phyloP scores from a whole-genome alignment of 192 early-diverging fungal species.

The Funneliformis geosporum region DNA sequence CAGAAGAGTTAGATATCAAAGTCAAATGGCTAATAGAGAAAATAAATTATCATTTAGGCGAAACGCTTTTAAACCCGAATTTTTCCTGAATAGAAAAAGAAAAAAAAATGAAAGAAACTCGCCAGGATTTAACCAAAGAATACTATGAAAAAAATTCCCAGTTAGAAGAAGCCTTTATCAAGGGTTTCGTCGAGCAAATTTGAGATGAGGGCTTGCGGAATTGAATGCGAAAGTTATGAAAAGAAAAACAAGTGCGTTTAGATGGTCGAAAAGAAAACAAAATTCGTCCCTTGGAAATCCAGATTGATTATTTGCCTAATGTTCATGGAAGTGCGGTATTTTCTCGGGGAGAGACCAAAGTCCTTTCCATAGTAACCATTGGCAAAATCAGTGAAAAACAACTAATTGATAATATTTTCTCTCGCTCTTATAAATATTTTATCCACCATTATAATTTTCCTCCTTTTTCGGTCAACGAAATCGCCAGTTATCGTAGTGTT shows the following conservation, averaged over 20 bases:
- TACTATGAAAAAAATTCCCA: conserved; percentile 4
- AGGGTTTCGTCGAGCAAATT: conserved; percentile 2
- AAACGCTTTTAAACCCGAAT: not conserved
- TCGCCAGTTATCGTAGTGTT: conserved; percentile 17
- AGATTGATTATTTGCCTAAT: conserved; percentile 23
- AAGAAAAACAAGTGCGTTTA: conserved; percentile 28
- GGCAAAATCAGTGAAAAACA: conserved; percentile 24
- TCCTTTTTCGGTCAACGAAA: conserved; percentile 25
- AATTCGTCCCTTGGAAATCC: conserved; percentile 16
- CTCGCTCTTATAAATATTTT: conserved; percentile 24
- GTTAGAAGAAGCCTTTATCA: conserved; percentile 12
- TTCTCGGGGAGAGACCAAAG: not conserved
- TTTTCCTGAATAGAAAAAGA: conserved; percentile 26
- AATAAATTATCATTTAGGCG: not conserved
- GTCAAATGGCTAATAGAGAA: conserved; percentile 19
- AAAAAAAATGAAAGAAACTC: conserved; percentile 23
- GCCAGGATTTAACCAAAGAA: conserved; percentile 11
- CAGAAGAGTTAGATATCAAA: not conserved
- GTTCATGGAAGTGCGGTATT: conserved; percentile 12
- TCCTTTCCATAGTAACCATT: conserved; percentile 21
- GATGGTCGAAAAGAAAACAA: conserved; percentile 17
- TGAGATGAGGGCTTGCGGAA: conserved; percentile 12
- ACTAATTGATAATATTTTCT: conserved; percentile 20
- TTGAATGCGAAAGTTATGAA: conserved; percentile 23
- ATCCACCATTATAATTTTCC: conserved; percentile 28